Base-by-base conservation (phyloP, 495 filamentous ascomycete species). In the Cercophora sp. region DNA sequence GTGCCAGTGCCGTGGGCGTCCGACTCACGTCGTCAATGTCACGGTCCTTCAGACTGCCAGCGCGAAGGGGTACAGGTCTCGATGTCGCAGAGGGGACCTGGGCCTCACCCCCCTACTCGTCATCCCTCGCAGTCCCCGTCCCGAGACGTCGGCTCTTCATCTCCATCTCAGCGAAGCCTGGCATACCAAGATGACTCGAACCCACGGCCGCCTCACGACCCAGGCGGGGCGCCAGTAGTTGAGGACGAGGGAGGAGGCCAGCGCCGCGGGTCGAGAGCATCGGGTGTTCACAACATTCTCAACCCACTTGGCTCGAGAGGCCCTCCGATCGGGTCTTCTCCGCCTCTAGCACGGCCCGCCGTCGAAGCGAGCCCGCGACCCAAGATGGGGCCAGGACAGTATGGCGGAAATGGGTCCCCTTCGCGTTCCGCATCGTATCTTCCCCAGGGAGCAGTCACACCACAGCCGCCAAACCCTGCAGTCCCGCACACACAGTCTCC, bases 21-120 rank as follows among this genome's bases (percentile, higher is more conserved):
- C 15, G 60, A 59, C 25, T 42, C 32, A 55, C 59, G 66, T 56
- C 65, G 71, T 80, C 78, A 76, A 80, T 82, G 78, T 78, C 70
- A 70, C 65, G 69, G 69, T 72, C 62, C 63, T 66, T 64, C 61
- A 70, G 72, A 67, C 65, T 61, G 60, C 60, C 65, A 66, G 69
- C 65, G 72, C 66, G 70, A 67, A 76, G 74, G 79, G 75, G 79
- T 77, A 72, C 72, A 73, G 77, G 72, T 70, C 73, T 75, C 75
- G 72, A 82, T 82, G 79, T 80, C 76, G 67, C 74, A 79, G 74
- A 77, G 72, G 70, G 74, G 69, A 61, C 60, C 70, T 71, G 69
- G 64, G 62, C 67, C 69, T 71, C 69, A 60, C 63, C 67, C 74
- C 72, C 51, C 68, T 63, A 78, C 79, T 64, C 61, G 56, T 52